These are phyloP conservation scores for Wickerhamomyces alni DNA, from an alignment of 805 yeast genomes.

Conservation along the genomic window DNA sequence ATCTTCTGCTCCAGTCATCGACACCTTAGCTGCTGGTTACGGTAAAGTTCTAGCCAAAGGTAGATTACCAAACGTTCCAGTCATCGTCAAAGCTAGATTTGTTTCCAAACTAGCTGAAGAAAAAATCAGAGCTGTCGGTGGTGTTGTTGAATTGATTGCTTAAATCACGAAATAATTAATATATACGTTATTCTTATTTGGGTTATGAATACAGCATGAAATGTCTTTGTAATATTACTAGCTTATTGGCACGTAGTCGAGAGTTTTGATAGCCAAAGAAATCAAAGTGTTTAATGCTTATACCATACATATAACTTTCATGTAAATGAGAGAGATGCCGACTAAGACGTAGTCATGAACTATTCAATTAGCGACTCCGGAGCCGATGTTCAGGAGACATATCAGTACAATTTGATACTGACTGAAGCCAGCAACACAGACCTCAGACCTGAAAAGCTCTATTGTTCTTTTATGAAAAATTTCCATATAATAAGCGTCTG, in stretches of 20 bases:
- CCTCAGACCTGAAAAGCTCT: not conserved
- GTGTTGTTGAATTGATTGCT: conserved; percentile 99
- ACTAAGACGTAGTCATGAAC: too few species aligned
- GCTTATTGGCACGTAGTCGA: too few species aligned
- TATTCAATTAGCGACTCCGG: too few species aligned
- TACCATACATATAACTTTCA: too few species aligned
- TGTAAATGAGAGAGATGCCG: too few species aligned
- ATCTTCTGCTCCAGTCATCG: conserved; percentile 97
- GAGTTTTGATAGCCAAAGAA: too few species aligned
- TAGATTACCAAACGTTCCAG: conserved; percentile 95
- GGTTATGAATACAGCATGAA: not conserved
- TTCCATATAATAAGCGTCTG: not conserved
- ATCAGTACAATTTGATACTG: not conserved
- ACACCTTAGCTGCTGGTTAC: conserved; percentile 99
- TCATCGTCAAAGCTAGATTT: conserved; percentile 98
- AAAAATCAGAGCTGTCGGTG: conserved; percentile 99
- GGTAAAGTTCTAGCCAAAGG: conserved; percentile 99
- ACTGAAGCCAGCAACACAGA: not conserved
- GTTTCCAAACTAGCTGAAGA: conserved; percentile 99
- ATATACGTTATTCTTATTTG: not conserved
- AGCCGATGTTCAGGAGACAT: too few species aligned
- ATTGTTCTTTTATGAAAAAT: too few species aligned
- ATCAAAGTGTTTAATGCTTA: too few species aligned
- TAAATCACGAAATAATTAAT: conserved; percentile 35
- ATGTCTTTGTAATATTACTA: too few species aligned